Evolutionary conservation across 306 rosid genomes (phyloP).

Genomic region (Prunus padus): DNA sequence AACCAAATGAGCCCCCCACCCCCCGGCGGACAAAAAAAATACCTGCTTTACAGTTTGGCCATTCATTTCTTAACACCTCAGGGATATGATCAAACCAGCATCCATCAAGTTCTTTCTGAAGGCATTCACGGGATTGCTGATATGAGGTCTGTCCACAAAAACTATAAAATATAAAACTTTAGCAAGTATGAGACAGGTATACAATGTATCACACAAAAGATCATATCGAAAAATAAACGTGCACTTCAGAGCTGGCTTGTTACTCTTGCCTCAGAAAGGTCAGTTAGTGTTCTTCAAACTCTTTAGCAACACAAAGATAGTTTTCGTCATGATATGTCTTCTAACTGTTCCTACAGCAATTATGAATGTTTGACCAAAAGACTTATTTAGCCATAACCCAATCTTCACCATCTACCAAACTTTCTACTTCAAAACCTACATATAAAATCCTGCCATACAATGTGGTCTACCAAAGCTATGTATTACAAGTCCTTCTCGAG

Average conservation of each 20-base stretch:
- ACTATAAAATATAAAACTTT: slow-evolving; percentile 74
- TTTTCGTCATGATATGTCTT: background rate
- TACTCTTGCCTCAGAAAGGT: background rate
- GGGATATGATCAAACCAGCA: slow-evolving; percentile 80
- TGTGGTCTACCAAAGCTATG: background rate
- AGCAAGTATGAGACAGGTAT: slow-evolving; percentile 44
- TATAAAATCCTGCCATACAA: background rate
- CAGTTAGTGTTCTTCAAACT: background rate
- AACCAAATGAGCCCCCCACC: background rate
- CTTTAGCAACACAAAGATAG: background rate
- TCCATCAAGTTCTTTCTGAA: slow-evolving; percentile 68
- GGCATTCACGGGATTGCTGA: slow-evolving; percentile 47
- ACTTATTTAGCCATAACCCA: background rate
- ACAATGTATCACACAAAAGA: background rate
- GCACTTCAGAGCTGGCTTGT: background rate
- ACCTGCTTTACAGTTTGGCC: slow-evolving; percentile 67
- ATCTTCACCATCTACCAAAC: background rate
- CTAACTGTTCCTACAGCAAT: background rate
- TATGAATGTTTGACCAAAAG: background rate
- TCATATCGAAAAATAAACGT: background rate
- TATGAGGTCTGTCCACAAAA: slow-evolving; percentile 66
- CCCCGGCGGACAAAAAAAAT: background rate
- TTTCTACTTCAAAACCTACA: background rate
- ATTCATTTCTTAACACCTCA: slow-evolving; percentile 63
- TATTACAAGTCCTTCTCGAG: background rate